phyloP scores from a whole-genome alignment of 805 yeast species.

The Lipomyces starkeyi region DNA sequence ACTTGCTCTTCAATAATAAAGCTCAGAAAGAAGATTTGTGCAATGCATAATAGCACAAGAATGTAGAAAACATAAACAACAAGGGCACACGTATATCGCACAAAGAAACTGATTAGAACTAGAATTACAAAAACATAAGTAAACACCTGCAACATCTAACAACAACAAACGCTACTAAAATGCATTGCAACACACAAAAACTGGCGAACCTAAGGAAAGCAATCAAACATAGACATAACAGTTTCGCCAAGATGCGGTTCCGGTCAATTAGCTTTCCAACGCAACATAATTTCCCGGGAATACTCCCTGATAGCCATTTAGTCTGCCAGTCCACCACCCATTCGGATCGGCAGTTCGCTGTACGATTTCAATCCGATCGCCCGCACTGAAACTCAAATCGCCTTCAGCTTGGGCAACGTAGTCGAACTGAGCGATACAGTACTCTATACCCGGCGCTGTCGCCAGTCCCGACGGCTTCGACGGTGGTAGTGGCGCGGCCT shows the following conservation, averaged over 20 bases:
- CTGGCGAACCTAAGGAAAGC: background rate
- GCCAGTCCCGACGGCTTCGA: conserved; percentile 42
- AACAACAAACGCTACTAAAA: background rate
- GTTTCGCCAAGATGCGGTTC: background rate
- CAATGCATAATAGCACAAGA: background rate
- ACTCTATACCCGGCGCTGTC: conserved; percentile 48
- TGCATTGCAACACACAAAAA: background rate
- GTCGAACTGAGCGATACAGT: conserved; percentile 88
- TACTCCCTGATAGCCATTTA: conserved; percentile 84
- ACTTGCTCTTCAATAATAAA: background rate
- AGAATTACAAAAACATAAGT: background rate
- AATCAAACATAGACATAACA: background rate
- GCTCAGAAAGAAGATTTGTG: background rate
- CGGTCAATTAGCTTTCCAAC: conserved; percentile 43
- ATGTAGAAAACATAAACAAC: background rate
- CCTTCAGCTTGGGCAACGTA: conserved; percentile 93
- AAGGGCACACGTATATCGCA: conserved; percentile 1
- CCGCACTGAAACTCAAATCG: conserved; percentile 85
- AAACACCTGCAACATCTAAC: background rate
- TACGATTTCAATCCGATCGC: conserved; percentile 80
- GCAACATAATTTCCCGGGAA: conserved; percentile 98
- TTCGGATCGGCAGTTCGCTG: conserved; percentile 82
- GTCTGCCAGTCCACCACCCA: conserved; percentile 98
- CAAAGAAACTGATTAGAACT: background rate
- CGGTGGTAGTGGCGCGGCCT: conserved; percentile 43